Evolutionary conservation across 148 eudicot species (phyloP).

Genomic region (Dianthus caryophyllus): DNA sequence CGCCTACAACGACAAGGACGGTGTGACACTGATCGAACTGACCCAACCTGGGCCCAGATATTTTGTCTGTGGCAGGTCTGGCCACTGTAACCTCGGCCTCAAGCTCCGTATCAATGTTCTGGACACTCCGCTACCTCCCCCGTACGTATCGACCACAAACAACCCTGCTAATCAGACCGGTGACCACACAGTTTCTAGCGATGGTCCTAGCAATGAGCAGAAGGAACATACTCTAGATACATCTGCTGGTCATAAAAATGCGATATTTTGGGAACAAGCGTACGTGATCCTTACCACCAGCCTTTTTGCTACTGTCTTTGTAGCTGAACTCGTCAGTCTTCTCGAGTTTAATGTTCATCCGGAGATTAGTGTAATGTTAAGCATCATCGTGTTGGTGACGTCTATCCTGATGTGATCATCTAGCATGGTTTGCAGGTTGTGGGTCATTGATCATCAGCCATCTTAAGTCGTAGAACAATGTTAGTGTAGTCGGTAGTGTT

Average conservation of each 20-base stretch:
- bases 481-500: too few species aligned
- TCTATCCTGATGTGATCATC: neutral
- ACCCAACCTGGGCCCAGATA: conserved; percentile 23
- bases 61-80: conserved; percentile 23
- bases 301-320: neutral
- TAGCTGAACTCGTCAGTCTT: neutral
- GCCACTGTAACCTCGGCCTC: conserved; percentile 17
- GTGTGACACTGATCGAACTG: conserved; percentile 19
- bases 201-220: neutral
- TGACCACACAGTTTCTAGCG: neutral
- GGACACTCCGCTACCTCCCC: conserved; percentile 3
- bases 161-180: neutral
- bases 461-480: neutral
- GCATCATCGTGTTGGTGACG: neutral
- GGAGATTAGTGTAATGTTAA: neutral
- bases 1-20: conserved; percentile 6
- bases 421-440: neutral
- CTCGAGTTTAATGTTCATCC: neutral
- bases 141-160: neutral
- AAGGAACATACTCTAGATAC: neutral
- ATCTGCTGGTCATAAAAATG: neutral
- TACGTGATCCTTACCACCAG: neutral
- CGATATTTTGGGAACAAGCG: neutral
- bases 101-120: conserved; percentile 17
- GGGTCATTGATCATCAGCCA: neutral